phyloP scores from a whole-genome alignment of 1,284 basidiomycete genomes.

The Albatrellus sp. region DNA sequence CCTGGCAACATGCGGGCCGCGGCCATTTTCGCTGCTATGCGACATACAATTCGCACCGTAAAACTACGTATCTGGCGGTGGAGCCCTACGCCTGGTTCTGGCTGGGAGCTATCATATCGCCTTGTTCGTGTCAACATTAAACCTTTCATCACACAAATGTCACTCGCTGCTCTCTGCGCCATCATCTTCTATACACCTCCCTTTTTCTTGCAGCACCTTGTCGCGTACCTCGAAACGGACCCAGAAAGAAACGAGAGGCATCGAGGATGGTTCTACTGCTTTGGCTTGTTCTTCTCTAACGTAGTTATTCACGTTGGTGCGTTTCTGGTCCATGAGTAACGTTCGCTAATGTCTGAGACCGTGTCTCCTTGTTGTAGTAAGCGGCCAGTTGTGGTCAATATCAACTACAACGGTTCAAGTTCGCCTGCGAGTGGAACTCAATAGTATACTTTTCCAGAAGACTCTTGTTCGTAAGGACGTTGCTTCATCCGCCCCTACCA shows the following conservation, averaged over 20 bases:
- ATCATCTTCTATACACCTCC: slow-evolving; percentile 70
- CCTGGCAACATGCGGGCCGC: slow-evolving; percentile 61
- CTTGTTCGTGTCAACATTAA: slow-evolving; percentile 40
- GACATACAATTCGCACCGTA: slow-evolving; percentile 23
- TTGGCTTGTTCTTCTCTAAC: slow-evolving; percentile 58
- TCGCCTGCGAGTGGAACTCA: slow-evolving; percentile 71
- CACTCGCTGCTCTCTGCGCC: slow-evolving; percentile 52
- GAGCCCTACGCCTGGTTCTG: slow-evolving; percentile 36
- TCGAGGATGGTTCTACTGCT: slow-evolving; percentile 68
- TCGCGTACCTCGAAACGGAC: slow-evolving; percentile 63
- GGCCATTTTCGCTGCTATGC: slow-evolving; percentile 27
- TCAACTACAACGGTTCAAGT: slow-evolving; percentile 63
- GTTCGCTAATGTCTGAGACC: background rate
- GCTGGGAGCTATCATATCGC: slow-evolving; percentile 49
- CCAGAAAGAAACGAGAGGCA: slow-evolving; percentile 36
- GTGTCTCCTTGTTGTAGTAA: slow-evolving; percentile 16
- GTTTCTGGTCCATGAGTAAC: slow-evolving; percentile 12
- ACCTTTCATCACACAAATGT: slow-evolving; percentile 30
- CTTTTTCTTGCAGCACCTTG: slow-evolving; percentile 59
- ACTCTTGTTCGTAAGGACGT: slow-evolving; percentile 83
- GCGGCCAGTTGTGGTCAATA: slow-evolving; percentile 56
- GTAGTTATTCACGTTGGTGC: slow-evolving; percentile 46
- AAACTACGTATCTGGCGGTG: slow-evolving; percentile 32
- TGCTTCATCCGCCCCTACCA: slow-evolving; percentile 42
- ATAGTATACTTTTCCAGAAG: slow-evolving; percentile 80